phyloP scores from a whole-genome alignment of 495 filamentous ascomycete genomes.

The Elaphomyces granulatus region DNA sequence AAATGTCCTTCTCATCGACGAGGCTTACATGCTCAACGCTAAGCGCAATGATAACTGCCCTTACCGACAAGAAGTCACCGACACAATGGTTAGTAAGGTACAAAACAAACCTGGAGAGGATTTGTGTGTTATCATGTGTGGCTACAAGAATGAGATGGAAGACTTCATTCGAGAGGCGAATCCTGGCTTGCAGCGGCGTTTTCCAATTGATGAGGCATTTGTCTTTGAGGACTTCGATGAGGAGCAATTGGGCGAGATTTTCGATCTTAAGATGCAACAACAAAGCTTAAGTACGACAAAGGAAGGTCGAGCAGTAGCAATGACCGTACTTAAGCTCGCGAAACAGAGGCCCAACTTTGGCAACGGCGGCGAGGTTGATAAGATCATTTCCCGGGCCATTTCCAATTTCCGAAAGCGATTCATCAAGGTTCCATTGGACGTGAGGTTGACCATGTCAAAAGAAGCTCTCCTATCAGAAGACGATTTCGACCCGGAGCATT shows the following conservation, averaged over 20 bases:
- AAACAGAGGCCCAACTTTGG: conserved; percentile 42
- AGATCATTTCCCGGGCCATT: conserved; percentile 21
- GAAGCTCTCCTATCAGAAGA: too few relatives aligned
- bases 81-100: conserved; percentile 41
- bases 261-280: too few relatives aligned
- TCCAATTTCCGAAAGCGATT: too few relatives aligned
- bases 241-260: too few relatives aligned
- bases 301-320: too few relatives aligned
- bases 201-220: conserved; percentile 43
- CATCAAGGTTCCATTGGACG: too few relatives aligned
- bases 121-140: conserved; percentile 53
- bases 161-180: conserved; percentile 54
- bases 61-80: conserved; percentile 5
- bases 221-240: conserved; percentile 49
- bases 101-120: too few relatives aligned
- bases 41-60: conserved; percentile 5
- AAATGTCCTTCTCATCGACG: conserved; percentile 51
- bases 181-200: conserved; percentile 46
- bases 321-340: too few relatives aligned
- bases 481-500: too few relatives aligned
- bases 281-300: too few relatives aligned
- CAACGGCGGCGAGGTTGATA: conserved; percentile 24
- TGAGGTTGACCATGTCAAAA: too few relatives aligned
- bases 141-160: conserved; percentile 54
- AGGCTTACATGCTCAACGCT: conserved; percentile 36